Base-by-base conservation (phyloP, 345 rosid genomes). In the Physaria fendleri region DNA sequence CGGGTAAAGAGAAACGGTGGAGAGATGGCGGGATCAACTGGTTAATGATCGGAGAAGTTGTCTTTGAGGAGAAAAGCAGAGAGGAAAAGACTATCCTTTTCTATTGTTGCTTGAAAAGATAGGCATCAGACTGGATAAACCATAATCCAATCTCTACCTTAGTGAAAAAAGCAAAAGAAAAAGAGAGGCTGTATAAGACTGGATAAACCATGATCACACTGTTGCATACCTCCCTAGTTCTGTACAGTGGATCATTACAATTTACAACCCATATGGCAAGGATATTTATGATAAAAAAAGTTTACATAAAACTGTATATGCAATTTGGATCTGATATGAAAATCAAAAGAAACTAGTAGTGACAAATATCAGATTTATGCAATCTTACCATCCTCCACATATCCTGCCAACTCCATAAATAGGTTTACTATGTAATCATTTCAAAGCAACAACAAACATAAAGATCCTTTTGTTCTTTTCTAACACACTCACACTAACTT, bases 121-220 rank as follows among this genome's bases (percentile, higher is more conserved):
- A 40, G 25, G 73, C 67, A 68, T 68, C 67, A 44, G 60, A 68
- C 47, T 68, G 73, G 74, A 69, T 62, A 69, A 69, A 55, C 68
- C 58, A 53, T 69, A 40, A 53, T 62, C 61, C 57, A 54, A 62
- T 54, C 61, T 38, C 15, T 30, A 69, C 68, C 57, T 27, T 42
- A 68, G 66, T 60, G 61, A 66, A 52, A 51, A 25, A 61, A 68
- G 14, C 56, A 45, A 69, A 62, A 69, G 74, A 32, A n/a, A 35
- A 61, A 46, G 9, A 14, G 22, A 10, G 40, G 51, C 28, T n/a
- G 23, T 44, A 53, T 7, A 54, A n/a, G n/a, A n/a, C n/a, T n/a
- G n/a, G 51, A 35, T 43, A 13, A 46, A 15, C 29, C 63, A 45
- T 53, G n/a, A 46, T 27, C 50, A 34, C 56, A 54, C 57, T 61